A percentile compares a stretch with the other conserved stretches of the same genome.
Evolutionary conservation across 2,329 filamentous ascomycete species (phyloP).

Genomic region (Nothomitra cinnamomea): DNA sequence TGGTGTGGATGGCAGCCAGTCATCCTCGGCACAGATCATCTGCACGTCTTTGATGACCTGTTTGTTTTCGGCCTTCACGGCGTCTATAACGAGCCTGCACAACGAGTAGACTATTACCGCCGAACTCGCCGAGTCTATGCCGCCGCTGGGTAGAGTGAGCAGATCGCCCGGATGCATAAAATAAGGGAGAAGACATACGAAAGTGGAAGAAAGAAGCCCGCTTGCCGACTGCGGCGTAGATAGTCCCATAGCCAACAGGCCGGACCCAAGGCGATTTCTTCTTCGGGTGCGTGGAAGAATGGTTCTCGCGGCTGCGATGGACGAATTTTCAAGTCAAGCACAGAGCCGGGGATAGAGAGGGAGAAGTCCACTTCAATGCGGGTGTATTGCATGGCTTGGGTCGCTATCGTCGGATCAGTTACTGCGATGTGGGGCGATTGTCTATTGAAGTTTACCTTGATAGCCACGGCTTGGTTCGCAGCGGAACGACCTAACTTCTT

Average conservation of each 20-base stretch:
- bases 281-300: slow-evolving; percentile 41
- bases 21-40: slow-evolving; percentile 32
- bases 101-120: slow-evolving; percentile 32
- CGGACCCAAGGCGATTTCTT: slow-evolving; percentile 48
- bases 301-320: slow-evolving; percentile 30
- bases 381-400: too few relatives aligned
- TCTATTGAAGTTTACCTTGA: too few relatives aligned
- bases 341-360: slow-evolving; percentile 24
- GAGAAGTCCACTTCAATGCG: slow-evolving; percentile 28
- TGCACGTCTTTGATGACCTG: slow-evolving; percentile 25
- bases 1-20: slow-evolving; percentile 19
- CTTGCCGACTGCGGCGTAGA: slow-evolving; percentile 31
- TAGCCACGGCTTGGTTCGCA: too few relatives aligned
- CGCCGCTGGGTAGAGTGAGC: slow-evolving; percentile 28
- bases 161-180: too few relatives aligned
- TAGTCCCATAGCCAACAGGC: slow-evolving; percentile 54
- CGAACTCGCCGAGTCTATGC: slow-evolving; percentile 42
- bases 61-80: not conserved
- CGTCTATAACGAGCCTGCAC: slow-evolving; percentile 37
- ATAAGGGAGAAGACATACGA: slow-evolving; percentile 20
- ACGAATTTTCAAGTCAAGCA: slow-evolving; percentile 27
- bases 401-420: too few relatives aligned
- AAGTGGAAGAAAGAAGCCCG: slow-evolving; percentile 40
- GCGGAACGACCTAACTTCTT: too few relatives aligned
- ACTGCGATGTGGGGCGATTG: too few relatives aligned